Conservation (phyloP, 257 asterid species). For the Lavandula angustifolia region DNA sequence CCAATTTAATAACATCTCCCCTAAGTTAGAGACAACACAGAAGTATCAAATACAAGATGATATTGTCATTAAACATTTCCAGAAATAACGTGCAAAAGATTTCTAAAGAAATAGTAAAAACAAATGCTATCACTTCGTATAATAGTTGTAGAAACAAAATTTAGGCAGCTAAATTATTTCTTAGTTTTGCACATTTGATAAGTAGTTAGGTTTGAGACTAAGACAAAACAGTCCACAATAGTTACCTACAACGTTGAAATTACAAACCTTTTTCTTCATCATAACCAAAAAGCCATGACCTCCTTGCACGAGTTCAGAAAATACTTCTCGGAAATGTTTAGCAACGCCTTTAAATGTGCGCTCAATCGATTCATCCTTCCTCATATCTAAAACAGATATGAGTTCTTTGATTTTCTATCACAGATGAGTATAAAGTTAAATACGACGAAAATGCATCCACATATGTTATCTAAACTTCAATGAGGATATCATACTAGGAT, state of each 20-base stretch:
- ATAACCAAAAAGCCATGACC: conserved; percentile 91
- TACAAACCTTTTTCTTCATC: conserved; percentile 95
- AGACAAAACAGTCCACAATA: conserved; percentile 4
- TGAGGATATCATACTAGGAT: conserved; percentile 20
- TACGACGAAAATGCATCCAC: conserved; percentile 7
- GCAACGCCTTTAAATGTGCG: conserved; percentile 99
- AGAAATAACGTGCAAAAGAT: neutral
- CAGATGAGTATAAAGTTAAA: conserved; percentile 30
- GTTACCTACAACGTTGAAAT: conserved; percentile 24
- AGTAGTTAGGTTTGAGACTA: neutral
- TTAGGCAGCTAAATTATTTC: neutral
- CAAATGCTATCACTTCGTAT: neutral
- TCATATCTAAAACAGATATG: conserved; percentile 87
- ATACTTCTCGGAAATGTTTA: conserved; percentile 93
- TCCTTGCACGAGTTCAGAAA: conserved; percentile 97
- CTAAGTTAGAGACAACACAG: neutral
- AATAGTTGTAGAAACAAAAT: neutral
- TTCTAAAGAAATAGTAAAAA: neutral
- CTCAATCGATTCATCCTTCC: conserved; percentile 98
- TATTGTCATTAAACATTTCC: neutral
- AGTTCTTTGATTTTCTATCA: conserved; percentile 96
- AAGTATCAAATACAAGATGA: neutral
- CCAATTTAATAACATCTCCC: too few relatives aligned
- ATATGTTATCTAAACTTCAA: conserved; percentile 12
- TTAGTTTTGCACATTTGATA: conserved; percentile 6